Conservation (phyloP, 257 asterid genomes). For the Catharanthus roseus region DNA sequence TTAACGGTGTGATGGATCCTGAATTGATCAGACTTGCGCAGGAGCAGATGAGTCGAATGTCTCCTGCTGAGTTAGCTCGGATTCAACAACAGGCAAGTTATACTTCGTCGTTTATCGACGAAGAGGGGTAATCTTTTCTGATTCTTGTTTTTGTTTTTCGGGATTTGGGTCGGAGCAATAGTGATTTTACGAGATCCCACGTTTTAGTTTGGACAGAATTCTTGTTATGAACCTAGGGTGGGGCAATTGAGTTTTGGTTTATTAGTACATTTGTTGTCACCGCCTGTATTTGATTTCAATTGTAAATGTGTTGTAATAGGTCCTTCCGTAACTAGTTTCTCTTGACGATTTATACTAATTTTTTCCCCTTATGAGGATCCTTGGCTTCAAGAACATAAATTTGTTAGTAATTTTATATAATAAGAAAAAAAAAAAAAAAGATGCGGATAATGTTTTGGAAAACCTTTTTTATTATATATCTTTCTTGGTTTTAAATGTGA, state of each 20-base stretch:
- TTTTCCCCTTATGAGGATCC: not conserved
- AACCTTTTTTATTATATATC: not conserved
- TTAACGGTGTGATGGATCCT: conserved; percentile 95
- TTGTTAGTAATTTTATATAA: too few species aligned
- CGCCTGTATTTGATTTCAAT: not conserved
- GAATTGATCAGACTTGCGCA: conserved; percentile 87
- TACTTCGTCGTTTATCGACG: not conserved
- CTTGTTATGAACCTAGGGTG: not conserved
- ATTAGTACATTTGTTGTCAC: not conserved
- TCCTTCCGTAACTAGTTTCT: not conserved
- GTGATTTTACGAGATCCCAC: not conserved
- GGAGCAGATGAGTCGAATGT: conserved; percentile 99
- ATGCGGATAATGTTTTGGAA: too few species aligned
- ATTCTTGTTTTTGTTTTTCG: too few species aligned
- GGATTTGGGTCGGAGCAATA: not conserved
- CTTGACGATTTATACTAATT: not conserved
- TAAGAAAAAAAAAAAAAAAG: too few species aligned
- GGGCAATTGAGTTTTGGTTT: not conserved
- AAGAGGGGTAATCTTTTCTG: not conserved
- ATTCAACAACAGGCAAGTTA: conserved; percentile 81
- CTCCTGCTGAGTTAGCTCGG: conserved; percentile 87
- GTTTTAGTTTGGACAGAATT: conserved; percentile 1
- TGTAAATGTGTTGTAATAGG: not conserved
- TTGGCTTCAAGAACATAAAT: not conserved
- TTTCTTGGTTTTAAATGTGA: not conserved